phyloP scores from a whole-genome alignment of 306 rosid species.

The Cucurbita moschata region DNA sequence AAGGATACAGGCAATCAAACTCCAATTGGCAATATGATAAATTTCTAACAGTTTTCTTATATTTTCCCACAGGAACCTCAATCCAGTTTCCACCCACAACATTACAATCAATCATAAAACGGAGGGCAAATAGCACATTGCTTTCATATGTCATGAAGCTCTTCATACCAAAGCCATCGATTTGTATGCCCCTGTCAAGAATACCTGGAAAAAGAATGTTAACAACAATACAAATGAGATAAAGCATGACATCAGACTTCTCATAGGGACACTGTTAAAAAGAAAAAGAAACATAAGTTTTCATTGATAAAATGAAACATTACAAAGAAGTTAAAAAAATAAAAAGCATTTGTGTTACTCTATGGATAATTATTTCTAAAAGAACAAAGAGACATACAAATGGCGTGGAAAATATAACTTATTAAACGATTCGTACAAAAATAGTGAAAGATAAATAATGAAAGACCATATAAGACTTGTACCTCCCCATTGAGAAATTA shows the following conservation, averaged over 20 bases:
- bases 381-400: not conserved
- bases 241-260: not conserved
- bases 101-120: constrained; percentile 88
- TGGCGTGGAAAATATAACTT: not conserved
- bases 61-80: constrained; percentile 71
- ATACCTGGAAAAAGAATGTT: constrained; percentile 35
- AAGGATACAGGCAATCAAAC: constrained; percentile 88
- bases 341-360: not conserved
- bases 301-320: not conserved
- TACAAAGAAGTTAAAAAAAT: not conserved
- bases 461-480: not conserved
- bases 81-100: constrained; percentile 98
- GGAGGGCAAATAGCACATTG: constrained; percentile 96
- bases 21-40: constrained; percentile 75
- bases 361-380: not conserved
- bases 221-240: not conserved
- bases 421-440: not conserved
- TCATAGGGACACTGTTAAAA: not conserved
- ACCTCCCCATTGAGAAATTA: not conserved
- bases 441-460: not conserved
- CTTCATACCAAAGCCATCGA: constrained; percentile 83
- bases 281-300: not conserved
- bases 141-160: constrained; percentile 89
- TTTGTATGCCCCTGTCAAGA: constrained; percentile 88
- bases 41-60: constrained; percentile 37